Evolutionary conservation across 2,329 filamentous ascomycete species (phyloP), one percentile per base, ranked within the genome.

Genomic region (Sphaerostilbella broomeana): DNA sequence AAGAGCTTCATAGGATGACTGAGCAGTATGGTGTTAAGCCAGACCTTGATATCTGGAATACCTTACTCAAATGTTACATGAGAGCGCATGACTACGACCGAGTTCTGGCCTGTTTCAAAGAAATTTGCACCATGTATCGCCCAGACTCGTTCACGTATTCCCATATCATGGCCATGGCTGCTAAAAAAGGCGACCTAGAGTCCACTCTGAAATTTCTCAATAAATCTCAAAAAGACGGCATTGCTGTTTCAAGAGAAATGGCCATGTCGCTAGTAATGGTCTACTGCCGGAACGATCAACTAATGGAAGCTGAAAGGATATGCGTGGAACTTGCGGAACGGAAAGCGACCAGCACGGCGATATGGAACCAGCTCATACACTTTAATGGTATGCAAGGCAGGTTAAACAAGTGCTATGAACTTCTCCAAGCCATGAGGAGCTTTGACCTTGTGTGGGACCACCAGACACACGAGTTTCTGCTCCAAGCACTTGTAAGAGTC

Each of bases 301-400:
- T 63, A 6, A 22, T 48, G 12, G 63, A 65, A 25, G 65, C 64
- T 0, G 56, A 64, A 42, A 51, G 48, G n/a, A 53, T 67, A 18
- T 63, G 59, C 30, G 36, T 73, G 34, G 72, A 73, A 30, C 71
- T 78, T 21, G 65, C 79, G 16, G 59, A 61, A 10, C 66, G 69
- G 45, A 63, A 68, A 13, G 70, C 77, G 1, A 65, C 70, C 2
- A 62, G 60, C 16, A 79, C 79, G 2, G 66, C 70, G 21, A 76
- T 87, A 54, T 95, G 86, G 85, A 95, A 95, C 54, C 70, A 77
- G 38, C 63, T 95, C 21, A 65, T 95, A 4, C 70, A 73, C 40
- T 76, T 82, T 44, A 73, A 87, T 56, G 85, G 84, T 6, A 64
- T 76, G 40, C 70, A 74, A 6, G 74, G 81, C 40, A 67, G 71